A percentile compares a stretch with the other conserved stretches of the same genome.
Conservation (phyloP, 106 monocot species). For the Xerophyta viscosa region DNA sequence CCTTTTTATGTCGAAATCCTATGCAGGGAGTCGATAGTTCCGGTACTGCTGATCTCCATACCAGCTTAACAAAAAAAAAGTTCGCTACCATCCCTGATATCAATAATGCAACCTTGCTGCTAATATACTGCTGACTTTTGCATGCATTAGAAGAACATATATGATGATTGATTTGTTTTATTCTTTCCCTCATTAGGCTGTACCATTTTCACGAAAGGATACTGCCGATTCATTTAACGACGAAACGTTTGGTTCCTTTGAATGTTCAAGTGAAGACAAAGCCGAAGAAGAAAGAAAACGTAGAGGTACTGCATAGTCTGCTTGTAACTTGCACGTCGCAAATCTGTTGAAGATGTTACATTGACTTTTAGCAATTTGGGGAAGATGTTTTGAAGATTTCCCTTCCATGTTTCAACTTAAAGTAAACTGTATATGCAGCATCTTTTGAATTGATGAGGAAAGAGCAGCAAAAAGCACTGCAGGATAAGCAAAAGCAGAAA, state of each 20-base stretch:
- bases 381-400: no score
- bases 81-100: no score
- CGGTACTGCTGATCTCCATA: no score
- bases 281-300: constrained; percentile 83
- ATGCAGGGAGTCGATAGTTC: no score
- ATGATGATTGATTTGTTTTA: no score
- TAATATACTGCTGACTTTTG: no score
- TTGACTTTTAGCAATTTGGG: no score
- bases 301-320: constrained; percentile 40
- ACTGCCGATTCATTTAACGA: constrained; percentile 62
- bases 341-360: no score
- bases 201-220: constrained; percentile 59
- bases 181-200: constrained; percentile 26
- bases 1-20: no score
- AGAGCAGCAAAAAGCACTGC: constrained; percentile 71
- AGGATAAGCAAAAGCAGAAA: constrained; percentile 50
- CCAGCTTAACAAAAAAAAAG: no score
- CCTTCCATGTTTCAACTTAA: constrained; percentile 2
- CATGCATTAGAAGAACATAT: no score
- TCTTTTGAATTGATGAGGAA: constrained; percentile 97
- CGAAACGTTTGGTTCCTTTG: constrained; percentile 94
- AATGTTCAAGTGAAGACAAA: constrained; percentile 60
- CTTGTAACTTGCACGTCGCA: not conserved
- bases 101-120: no score
- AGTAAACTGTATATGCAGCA: constrained; percentile 22